Conservation (phyloP, 306 rosid species). For the Rosa chinensis region DNA sequence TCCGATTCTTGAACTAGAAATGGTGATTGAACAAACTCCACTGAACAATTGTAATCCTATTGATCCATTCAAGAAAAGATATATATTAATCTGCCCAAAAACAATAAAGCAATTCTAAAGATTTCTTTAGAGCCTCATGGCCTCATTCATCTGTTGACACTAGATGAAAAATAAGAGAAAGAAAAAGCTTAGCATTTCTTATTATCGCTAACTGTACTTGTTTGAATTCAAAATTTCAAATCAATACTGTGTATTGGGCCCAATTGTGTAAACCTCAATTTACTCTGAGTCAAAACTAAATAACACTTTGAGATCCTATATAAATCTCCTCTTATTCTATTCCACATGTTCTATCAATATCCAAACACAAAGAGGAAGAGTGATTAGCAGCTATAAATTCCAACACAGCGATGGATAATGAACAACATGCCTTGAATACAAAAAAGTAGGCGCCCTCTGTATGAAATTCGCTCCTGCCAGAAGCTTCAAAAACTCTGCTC, state of each 20-base stretch:
- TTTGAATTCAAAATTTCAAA: slow-evolving; percentile 2
- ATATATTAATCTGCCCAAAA: background rate
- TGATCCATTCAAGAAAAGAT: background rate
- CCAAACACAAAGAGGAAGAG: background rate
- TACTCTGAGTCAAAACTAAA: background rate
- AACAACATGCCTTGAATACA: slow-evolving; percentile 22
- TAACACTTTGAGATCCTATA: background rate
- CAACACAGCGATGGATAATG: slow-evolving; percentile 7
- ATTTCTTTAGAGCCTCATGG: background rate
- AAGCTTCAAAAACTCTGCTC: slow-evolving; percentile 24
- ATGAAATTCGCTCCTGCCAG: slow-evolving; percentile 15
- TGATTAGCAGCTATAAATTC: background rate
- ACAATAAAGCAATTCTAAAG: background rate
- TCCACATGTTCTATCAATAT: background rate
- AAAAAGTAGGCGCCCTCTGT: slow-evolving; percentile 18
- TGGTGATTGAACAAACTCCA: slow-evolving; percentile 29
- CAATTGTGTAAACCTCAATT: background rate
- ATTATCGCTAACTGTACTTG: background rate
- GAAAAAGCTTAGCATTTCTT: background rate
- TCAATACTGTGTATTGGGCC: background rate
- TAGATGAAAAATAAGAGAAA: background rate
- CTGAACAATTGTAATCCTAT: slow-evolving; percentile 30
- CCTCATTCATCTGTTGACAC: background rate
- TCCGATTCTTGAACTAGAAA: slow-evolving; percentile 33
- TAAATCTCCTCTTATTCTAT: background rate